These are phyloP conservation scores for Helichrysum umbraculigerum DNA, from an alignment of 129 eudicot species.

Conservation along the genomic window DNA sequence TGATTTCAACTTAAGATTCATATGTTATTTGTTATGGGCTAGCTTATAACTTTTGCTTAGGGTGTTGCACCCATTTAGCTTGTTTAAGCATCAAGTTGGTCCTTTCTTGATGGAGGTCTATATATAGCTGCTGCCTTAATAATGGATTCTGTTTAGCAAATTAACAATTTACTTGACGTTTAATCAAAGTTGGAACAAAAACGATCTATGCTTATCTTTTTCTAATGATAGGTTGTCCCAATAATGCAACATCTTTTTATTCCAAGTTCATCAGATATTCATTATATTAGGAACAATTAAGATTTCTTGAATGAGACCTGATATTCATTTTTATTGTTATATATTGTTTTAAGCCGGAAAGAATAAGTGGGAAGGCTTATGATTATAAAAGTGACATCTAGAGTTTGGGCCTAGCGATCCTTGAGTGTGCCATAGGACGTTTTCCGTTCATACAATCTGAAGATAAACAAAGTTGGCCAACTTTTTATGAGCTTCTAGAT, in stretches of 20 bases:
- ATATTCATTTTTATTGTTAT: neutral
- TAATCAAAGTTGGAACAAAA: too few species aligned
- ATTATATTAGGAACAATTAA: too few species aligned
- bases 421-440: conserved; percentile 96
- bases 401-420: conserved; percentile 93
- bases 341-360: conserved; percentile 65
- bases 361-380: conserved; percentile 90
- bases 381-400: conserved; percentile 91
- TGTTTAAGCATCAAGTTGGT: neutral
- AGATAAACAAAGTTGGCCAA: conserved; percentile 81
- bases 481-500: conserved; percentile 88
- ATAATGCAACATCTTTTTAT: neutral
- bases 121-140: too few species aligned
- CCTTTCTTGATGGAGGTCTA: too few species aligned
- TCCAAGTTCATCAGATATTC: neutral
- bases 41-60: neutral
- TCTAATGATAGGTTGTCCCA: neutral
- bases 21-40: neutral
- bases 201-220: too few species aligned
- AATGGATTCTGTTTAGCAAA: too few species aligned
- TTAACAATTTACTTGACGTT: too few species aligned
- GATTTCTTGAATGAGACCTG: too few species aligned
- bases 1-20: neutral
- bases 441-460: conserved; percentile 92
- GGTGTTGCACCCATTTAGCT: neutral